Base-by-base conservation (phyloP, 192 early-diverging fungal species). In the Podochytrium sp. region DNA sequence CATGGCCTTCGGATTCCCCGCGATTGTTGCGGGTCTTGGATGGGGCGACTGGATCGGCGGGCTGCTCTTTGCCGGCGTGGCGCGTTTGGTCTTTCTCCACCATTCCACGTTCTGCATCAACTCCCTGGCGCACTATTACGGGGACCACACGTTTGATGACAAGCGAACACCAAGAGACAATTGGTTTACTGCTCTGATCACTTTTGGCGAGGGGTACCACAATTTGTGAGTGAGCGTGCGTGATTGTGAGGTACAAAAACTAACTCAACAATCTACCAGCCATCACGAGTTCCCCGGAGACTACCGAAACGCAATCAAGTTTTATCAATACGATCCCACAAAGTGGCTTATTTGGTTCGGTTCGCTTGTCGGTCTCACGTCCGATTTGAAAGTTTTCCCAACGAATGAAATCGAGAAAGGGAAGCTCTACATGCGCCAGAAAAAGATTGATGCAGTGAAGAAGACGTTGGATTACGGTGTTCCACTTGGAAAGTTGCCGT, bases 1-100 rank as follows among this genome's bases (percentile, higher is more conserved):
- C 2, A 89, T 94, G 83, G 92, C 89, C 3, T 86, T 97, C 41
- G 71, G 91, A 38, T 76, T 97, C 61, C 96, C 96, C 2, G 94
- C 89, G 6, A 55, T 89, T 20, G 88, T 96, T 52, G 91, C 94
- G 57, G 96, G 96, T 33, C 75, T 94, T 65, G 87, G 88, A 52
- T 83, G 80, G 82, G 85, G 85, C 47, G 85, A 86, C 76, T 92
- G 91, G 39, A 67, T 52, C 12, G 85, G 85, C 62, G 83, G 81
- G 3, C 83, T 75, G 74, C 76, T 82, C n/a, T 87, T 73, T 57
- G 79, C 80, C 30, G 84, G 78, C n/a, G 78, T 85, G 63, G 64
- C 76, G 25, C 81, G 84, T 53, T 76, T 85, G 50, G 73, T 87
- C 56, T 63, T 85, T 39, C 92, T 79, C 56, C 81, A 82, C 75